phyloP scores from a whole-genome alignment of 2,329 filamentous ascomycete species.

The Phyllosticta ampelicida region DNA sequence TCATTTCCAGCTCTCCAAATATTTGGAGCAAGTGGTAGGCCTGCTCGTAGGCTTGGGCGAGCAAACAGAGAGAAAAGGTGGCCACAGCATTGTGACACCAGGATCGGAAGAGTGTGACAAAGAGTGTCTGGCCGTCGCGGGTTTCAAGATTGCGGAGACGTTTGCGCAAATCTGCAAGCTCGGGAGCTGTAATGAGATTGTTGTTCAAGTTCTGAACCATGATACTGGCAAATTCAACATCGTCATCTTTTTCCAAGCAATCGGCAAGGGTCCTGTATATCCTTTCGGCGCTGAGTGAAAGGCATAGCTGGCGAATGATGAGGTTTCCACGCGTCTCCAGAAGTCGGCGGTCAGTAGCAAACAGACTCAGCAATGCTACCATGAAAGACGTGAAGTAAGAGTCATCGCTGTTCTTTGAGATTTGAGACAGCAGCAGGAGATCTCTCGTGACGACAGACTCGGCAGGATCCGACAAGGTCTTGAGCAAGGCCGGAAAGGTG shows the following conservation, averaged over 20 bases:
- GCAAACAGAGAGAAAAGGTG: conserved; percentile 87
- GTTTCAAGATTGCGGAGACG: conserved; percentile 82
- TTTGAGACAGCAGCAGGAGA: conserved; percentile 85
- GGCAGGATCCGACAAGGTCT: conserved; percentile 89
- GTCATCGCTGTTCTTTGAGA: conserved; percentile 92
- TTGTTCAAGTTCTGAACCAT: conserved; percentile 99
- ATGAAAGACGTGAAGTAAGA: conserved; percentile 98
- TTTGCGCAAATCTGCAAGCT: conserved; percentile 83
- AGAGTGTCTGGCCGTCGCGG: conserved; percentile 87
- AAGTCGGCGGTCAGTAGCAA: conserved; percentile 84
- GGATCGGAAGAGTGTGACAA: conserved; percentile 84
- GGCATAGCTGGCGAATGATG: conserved; percentile 89
- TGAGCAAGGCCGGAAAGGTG: conserved; percentile 89
- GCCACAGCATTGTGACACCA: conserved; percentile 99
- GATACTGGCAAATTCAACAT: conserved; percentile 96
- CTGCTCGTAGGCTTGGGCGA: conserved; percentile 96
- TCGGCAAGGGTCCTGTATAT: conserved; percentile 95
- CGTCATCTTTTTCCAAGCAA: conserved; percentile 93
- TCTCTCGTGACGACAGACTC: conserved; percentile 95
- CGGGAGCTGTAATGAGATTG: conserved; percentile 93
- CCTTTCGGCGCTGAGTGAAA: conserved; percentile 83
- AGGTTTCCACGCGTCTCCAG: conserved; percentile 89
- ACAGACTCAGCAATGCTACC: conserved; percentile 89
- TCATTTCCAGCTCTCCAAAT: conserved; percentile 97
- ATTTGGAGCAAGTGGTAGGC: conserved; percentile 93